Evolutionary conservation across 306 rosid genomes (phyloP), one percentile per base, ranked within the genome.

Genomic region (Rubus parviflorus): DNA sequence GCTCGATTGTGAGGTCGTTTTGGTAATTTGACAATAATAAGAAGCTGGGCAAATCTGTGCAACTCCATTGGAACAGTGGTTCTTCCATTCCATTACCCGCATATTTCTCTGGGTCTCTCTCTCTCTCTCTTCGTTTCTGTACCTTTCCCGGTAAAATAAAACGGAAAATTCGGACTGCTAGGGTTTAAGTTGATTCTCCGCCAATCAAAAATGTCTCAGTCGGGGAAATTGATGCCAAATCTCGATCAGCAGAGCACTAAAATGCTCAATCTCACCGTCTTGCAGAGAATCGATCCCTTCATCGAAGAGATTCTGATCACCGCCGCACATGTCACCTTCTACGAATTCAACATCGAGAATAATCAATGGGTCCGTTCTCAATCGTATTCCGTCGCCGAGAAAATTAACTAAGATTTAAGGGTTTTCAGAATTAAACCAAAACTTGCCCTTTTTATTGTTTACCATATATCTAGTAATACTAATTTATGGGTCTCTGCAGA

Each of bases 291-390:
- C 68, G 98, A 94, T 82, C 93, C 95, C 1, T 92, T 84, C 88
- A 87, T 94, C 73, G 97, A 90, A 76, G 93, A 92, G 88, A 94
- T 94, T 87, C 85, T 94, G 68, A 92, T 92, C 87, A 94, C 97
- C 51, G 98, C 97, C 1, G 94, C 97, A 0, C 98, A 94, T 52
- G 98, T 94, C 17, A 86, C 97, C 38, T 89, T 90, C 85, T 94
- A 94, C 75, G 96, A 85, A 79, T 90, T 94, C 82, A 94, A 92
- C 77, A 83, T 94, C 87, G 93, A 92, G 25, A 88, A 80, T 64
- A 94, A 82, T 67, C 92, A 89, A 87, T 94, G 98, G 98, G 98
- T 91, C 65, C 73, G 93, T 83, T 85, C 80, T 60, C 78, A 3
- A 20, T 81, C 79, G 14, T 61, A 19, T 77, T 77, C 70, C 37